Evolutionary conservation across 495 filamentous ascomycete genomes (phyloP).

Genomic region (Chaetomidium leptoderma): DNA sequence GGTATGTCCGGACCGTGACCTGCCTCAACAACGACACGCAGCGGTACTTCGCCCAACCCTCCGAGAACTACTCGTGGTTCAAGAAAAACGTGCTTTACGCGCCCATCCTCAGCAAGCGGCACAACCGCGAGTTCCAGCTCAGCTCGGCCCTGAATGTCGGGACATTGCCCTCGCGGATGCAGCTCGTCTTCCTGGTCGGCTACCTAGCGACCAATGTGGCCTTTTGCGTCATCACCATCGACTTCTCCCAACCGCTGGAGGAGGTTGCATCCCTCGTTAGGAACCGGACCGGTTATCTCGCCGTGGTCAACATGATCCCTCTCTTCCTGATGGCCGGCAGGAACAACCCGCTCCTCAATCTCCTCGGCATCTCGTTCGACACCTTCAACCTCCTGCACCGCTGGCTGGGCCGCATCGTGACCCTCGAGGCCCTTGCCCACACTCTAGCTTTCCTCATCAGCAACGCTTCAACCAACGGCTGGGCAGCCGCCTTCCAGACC

Average conservation of each 20-base stretch:
- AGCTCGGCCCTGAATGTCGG: constrained; percentile 82
- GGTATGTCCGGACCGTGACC: constrained; percentile 69
- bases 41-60: constrained; percentile 49
- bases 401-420: constrained; percentile 72
- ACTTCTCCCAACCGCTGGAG: constrained; percentile 50
- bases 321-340: constrained; percentile 56
- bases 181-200: constrained; percentile 65
- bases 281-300: constrained; percentile 71
- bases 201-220: constrained; percentile 75
- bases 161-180: constrained; percentile 81
- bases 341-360: constrained; percentile 56
- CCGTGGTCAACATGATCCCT: constrained; percentile 72
- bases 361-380: constrained; percentile 66
- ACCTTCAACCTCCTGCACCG: constrained; percentile 77
- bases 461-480: constrained; percentile 38
- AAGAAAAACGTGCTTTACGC: constrained; percentile 82
- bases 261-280: constrained; percentile 46
- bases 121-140: constrained; percentile 86
- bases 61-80: constrained; percentile 56
- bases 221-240: constrained; percentile 73
- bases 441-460: constrained; percentile 45
- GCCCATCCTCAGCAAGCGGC: constrained; percentile 74
- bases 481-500: constrained; percentile 39
- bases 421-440: constrained; percentile 61
- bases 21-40: constrained; percentile 64